Base-by-base conservation (phyloP, 225 moss, liverwort and hornwort species). In the Takakia lepidozioides region DNA sequence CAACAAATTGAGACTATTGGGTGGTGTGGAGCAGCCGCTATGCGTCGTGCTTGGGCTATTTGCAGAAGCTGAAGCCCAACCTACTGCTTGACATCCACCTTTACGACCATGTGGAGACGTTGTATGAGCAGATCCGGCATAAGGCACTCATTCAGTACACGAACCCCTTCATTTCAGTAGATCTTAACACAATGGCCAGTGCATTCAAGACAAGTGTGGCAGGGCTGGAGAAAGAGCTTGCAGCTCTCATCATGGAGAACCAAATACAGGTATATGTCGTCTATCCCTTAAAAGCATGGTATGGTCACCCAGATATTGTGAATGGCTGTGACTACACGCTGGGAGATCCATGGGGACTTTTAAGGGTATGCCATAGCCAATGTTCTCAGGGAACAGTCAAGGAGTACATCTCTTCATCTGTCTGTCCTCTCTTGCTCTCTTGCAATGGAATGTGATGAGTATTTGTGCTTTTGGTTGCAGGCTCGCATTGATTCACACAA, bases 251-350 rank as follows among this genome's bases (percentile, higher is more conserved):
- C 29, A 91, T 83, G 68, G 98, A 98, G 45, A 87, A 98, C 37
- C 91, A 98, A 66, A 95, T 95, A 64, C 90, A 95, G 98, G 95
- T 32, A n/a, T n/a, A n/a, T n/a, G n/a, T n/a, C n/a, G n/a, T n/a
- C n/a, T n/a, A n/a, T n/a, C n/a, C n/a, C n/a, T n/a, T n/a, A n/a
- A n/a, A n/a, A n/a, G n/a, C n/a, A n/a, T n/a, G n/a, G n/a, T n/a
- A n/a, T n/a, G n/a, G n/a, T n/a, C n/a, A n/a, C n/a, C n/a, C n/a
- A n/a, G n/a, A n/a, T n/a, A n/a, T n/a, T n/a, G n/a, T n/a, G n/a
- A n/a, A n/a, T n/a, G n/a, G n/a, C n/a, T n/a, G n/a, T n/a, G n/a
- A n/a, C n/a, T n/a, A n/a, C n/a, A n/a, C n/a, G n/a, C n/a, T n/a
- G n/a, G n/a, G n/a, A n/a, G n/a, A n/a, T n/a, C n/a, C n/a, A n/a